Evolutionary conservation across 2,329 filamentous ascomycete genomes (phyloP), one percentile per base, ranked within the genome.

Genomic region (Hypoxylon sp.): DNA sequence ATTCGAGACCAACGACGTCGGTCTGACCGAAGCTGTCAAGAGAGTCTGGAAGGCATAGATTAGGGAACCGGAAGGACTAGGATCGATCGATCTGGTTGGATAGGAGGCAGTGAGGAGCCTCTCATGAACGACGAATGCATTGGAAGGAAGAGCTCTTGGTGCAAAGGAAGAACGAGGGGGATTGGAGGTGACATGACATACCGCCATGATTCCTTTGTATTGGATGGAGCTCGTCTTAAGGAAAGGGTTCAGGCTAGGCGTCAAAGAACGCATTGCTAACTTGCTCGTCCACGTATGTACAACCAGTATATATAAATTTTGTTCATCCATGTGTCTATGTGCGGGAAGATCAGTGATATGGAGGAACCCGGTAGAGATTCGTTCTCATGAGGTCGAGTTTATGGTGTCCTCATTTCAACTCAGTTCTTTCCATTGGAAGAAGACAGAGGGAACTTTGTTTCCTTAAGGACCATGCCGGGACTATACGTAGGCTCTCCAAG

Each of bases 1-100:
- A 82, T 98, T 98, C 76, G 96, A 99, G 90, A 99, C 96, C 32
- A 98, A 98, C 78, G 96, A 99, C 74, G 93, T 99, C 57, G 96
- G 96, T 72, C 81, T 99, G 66, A 97, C 94, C 7, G 95, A 97
- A 86, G 91, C 90, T 32, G 86, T 98, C 73, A 93, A 92, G 87
- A 89, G 92, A 78, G 84, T 98, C 69, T 99, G 96, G 96, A 93
- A 87, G 77, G 95, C 96, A 76, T 93, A 83, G 46, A 45, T 43
- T 17, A 19, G 9, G n/a, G 28, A 3, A 53, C 48, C 7, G 21
- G 50, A 38, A 4, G 28, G 17, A 38, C 11, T 38, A 32, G 23
- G 6, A 50, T 49, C 13, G 6, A 50, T 49, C 13, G 6, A 30
- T 28, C 25, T 34, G 6, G 28, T 56, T 46, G 11, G 38, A 46